phyloP scores from a whole-genome alignment of 768 basidiomycete species.

The Pisolithus marmoratus region DNA sequence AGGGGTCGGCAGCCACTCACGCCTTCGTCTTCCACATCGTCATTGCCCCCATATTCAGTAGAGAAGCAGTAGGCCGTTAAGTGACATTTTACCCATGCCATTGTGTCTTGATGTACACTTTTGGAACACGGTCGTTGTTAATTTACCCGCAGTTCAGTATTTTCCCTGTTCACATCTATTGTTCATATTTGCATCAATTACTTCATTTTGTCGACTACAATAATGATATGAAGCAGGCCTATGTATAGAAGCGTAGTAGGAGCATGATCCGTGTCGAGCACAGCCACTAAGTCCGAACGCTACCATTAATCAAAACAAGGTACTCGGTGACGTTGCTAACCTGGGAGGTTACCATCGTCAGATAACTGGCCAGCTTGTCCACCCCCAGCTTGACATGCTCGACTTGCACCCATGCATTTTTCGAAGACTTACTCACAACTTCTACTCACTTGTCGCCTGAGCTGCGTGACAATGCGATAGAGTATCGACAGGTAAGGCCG shows the following conservation, averaged over 20 bases:
- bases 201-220: not conserved
- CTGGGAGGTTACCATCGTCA: not conserved
- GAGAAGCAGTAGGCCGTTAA: conserved; percentile 13
- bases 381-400: not conserved
- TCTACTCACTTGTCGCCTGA: conserved; percentile 69
- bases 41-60: conserved; percentile 39
- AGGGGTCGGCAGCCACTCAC: conserved; percentile 16
- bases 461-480: conserved; percentile 70
- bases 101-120: too few relatives aligned
- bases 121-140: too few relatives aligned
- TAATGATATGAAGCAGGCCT: not conserved
- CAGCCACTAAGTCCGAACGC: not conserved
- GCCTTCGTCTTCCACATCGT: conserved; percentile 34
- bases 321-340: not conserved
- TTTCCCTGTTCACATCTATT: too few relatives aligned
- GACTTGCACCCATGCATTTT: conserved; percentile 53
- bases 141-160: too few relatives aligned
- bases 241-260: too few relatives aligned
- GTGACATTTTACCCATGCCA: not conserved
- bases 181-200: not conserved
- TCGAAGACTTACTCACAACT: conserved; percentile 63
- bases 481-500: conserved; percentile 68
- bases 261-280: not conserved
- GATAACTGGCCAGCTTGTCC: not conserved
- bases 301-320: not conserved